These are phyloP conservation scores for Umbelopsis sp. DNA, from an alignment of 371 early-diverging fungal species.

Conservation along the genomic window DNA sequence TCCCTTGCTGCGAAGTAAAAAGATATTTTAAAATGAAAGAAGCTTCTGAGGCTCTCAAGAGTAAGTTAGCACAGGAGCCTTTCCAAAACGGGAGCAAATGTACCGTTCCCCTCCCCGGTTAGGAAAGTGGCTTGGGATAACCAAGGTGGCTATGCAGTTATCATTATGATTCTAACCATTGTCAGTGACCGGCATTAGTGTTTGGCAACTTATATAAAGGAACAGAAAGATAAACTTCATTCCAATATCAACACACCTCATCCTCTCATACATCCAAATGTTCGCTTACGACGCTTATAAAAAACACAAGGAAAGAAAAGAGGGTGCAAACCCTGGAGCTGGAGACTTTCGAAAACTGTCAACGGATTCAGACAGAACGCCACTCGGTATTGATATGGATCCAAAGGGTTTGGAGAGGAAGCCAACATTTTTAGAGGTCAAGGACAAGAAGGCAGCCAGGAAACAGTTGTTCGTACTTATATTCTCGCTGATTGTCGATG, in stretches of 20 bases:
- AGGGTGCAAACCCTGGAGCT: not conserved
- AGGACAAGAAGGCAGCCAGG: not conserved
- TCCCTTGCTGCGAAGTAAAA: too few relatives aligned
- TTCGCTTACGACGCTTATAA: not conserved
- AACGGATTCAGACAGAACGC: constrained; percentile 11
- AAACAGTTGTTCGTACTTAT: not conserved
- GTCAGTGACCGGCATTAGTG: not conserved
- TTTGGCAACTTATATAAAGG: not conserved
- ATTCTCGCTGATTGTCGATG: not conserved
- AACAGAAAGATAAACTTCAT: not conserved
- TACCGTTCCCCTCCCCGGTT: not conserved
- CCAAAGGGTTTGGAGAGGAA: not conserved
- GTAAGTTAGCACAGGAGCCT: too few relatives aligned
- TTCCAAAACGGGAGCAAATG: too few relatives aligned
- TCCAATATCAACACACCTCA: not conserved
- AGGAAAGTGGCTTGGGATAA: not conserved
- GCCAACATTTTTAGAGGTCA: not conserved
- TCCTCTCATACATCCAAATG: not conserved
- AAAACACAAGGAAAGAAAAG: not conserved
- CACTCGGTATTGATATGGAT: not conserved
- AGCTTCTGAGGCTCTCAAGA: too few relatives aligned
- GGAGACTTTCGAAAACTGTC: not conserved
- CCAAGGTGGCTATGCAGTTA: not conserved
- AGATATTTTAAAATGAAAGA: too few relatives aligned
- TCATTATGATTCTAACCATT: not conserved